Conservation (phyloP, 768 basidiomycete genomes). For the Psilocybe cubensis region DNA sequence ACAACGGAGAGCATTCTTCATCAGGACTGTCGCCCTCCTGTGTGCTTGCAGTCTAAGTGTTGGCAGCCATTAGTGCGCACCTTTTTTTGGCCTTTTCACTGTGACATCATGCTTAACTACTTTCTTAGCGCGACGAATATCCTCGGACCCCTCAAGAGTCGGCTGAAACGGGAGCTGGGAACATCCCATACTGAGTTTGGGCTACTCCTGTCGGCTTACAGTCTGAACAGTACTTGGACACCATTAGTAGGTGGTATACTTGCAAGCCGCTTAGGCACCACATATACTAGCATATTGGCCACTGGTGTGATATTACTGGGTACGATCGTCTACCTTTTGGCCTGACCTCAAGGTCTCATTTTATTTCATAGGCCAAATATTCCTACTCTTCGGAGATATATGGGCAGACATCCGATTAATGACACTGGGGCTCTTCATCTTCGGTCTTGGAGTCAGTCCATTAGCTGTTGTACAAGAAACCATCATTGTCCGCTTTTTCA, state of each 20-base stretch:
- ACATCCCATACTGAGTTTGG: slow-evolving; percentile 81
- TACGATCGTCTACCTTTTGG: slow-evolving; percentile 21
- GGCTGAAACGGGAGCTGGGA: slow-evolving; percentile 67
- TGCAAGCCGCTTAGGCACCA: slow-evolving; percentile 72
- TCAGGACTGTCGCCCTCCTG: slow-evolving; percentile 63
- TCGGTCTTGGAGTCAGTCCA: slow-evolving; percentile 80
- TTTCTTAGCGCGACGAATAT: slow-evolving; percentile 65
- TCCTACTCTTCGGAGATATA: slow-evolving; percentile 70
- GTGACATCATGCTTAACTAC: not conserved
- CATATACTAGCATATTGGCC: slow-evolving; percentile 70
- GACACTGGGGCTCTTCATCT: slow-evolving; percentile 78
- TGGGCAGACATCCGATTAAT: slow-evolving; percentile 65
- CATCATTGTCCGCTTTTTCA: slow-evolving; percentile 84
- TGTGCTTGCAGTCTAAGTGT: slow-evolving; percentile 77
- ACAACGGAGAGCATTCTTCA: slow-evolving; percentile 42
- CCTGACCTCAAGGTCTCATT: not conserved
- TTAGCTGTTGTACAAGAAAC: slow-evolving; percentile 85
- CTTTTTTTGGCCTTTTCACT: not conserved
- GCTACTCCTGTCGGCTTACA: slow-evolving; percentile 76
- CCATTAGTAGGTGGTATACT: slow-evolving; percentile 79
- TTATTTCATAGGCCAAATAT: slow-evolving; percentile 53
- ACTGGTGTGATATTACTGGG: slow-evolving; percentile 74
- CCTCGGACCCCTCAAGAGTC: slow-evolving; percentile 78
- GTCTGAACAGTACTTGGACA: slow-evolving; percentile 73
- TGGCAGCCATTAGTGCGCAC: slow-evolving; percentile 74